These are phyloP conservation scores for Aspergillus haitiensis DNA, from an alignment of 495 filamentous ascomycete genomes.

Conservation along the genomic window DNA sequence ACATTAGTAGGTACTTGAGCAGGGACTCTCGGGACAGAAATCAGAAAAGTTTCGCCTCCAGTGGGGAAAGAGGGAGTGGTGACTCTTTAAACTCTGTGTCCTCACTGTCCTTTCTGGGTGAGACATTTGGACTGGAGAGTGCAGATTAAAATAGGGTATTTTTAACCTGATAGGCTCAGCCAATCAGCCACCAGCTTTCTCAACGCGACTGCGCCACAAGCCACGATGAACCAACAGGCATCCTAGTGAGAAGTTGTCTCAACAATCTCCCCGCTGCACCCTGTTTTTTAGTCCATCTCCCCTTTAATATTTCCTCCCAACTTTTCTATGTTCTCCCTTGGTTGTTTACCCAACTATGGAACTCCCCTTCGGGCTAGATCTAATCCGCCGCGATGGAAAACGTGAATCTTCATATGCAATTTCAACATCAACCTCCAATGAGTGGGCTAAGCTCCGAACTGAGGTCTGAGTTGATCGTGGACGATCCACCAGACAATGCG, in stretches of 20 bases:
- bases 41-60: no score
- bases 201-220: not conserved
- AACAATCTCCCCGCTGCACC: constrained; percentile 6
- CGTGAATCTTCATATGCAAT: constrained; percentile 13
- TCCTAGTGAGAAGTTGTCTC: not conserved
- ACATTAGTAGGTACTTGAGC: no score
- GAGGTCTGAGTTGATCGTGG: constrained; percentile 2
- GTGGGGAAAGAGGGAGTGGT: no score
- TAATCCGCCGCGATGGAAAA: constrained; percentile 18
- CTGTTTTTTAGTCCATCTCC: not conserved
- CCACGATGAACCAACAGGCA: constrained; percentile 14
- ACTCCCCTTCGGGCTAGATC: constrained; percentile 4
- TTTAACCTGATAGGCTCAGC: not conserved
- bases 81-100: no score
- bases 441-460: constrained; percentile 3
- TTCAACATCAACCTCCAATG: constrained; percentile 4
- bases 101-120: no score
- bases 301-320: not conserved
- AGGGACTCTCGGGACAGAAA: no score
- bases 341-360: constrained; percentile 20
- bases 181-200: not conserved
- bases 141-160: not conserved
- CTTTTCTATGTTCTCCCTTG: not conserved
- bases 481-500: constrained; percentile 1
- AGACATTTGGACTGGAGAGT: not conserved